Percentiles rank a stretch among this genome's conserved stretches.
Conservation (phyloP, 768 basidiomycete genomes). For the Rhizopogon roseolus region DNA sequence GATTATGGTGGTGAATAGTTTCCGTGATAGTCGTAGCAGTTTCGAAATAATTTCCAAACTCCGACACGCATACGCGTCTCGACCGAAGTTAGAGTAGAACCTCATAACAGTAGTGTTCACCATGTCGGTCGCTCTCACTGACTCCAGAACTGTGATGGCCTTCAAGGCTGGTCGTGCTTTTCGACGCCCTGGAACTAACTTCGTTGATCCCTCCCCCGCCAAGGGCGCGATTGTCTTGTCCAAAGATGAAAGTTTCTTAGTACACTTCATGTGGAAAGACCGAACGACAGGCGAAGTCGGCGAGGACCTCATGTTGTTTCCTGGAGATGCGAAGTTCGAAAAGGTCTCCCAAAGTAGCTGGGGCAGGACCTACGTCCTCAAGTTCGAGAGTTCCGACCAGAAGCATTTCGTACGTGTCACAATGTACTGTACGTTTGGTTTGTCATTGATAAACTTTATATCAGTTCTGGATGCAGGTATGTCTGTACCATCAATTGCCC, state of each 20-base stretch:
- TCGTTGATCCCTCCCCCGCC: slow-evolving; percentile 58
- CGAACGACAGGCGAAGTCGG: slow-evolving; percentile 53
- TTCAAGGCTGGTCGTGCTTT: slow-evolving; percentile 75
- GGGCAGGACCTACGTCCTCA: slow-evolving; percentile 81
- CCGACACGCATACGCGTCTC: neutral
- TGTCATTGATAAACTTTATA: slow-evolving; percentile 5
- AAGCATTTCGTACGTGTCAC: slow-evolving; percentile 74
- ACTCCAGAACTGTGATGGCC: slow-evolving; percentile 31
- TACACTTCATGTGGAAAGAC: slow-evolving; percentile 82
- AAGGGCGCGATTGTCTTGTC: slow-evolving; percentile 73
- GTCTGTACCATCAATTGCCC: neutral
- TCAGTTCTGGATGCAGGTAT: slow-evolving; percentile 88
- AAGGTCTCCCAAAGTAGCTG: slow-evolving; percentile 62
- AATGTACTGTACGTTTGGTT: neutral
- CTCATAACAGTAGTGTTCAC: neutral
- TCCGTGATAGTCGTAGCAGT: too few relatives aligned
- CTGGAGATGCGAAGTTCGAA: slow-evolving; percentile 77
- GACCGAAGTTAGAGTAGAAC: too few relatives aligned
- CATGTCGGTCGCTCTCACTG: slow-evolving; percentile 16
- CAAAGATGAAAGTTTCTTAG: slow-evolving; percentile 67
- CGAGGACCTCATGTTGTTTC: slow-evolving; percentile 87
- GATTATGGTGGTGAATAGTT: too few relatives aligned
- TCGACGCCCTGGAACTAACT: slow-evolving; percentile 60
- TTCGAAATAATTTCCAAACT: neutral
- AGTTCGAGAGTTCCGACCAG: slow-evolving; percentile 87